Conservation (phyloP, 202 grass and related monocot species). For the Tripidium arundinaceum region DNA sequence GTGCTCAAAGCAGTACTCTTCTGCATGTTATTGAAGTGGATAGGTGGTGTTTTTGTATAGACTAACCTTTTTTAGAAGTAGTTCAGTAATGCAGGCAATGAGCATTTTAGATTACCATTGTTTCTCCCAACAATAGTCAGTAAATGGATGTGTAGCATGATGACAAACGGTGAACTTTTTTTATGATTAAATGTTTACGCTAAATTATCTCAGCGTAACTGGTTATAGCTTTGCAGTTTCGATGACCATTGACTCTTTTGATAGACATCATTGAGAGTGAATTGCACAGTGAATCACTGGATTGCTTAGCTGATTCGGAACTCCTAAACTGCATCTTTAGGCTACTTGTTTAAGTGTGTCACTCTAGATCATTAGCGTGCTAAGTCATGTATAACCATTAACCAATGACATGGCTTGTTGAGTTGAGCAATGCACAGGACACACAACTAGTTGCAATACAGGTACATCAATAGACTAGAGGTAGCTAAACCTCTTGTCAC, state of each 20-base stretch:
- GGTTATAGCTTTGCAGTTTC: constrained; percentile 1
- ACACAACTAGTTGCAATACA: neutral
- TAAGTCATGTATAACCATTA: neutral
- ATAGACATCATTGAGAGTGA: neutral
- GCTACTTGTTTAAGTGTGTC: neutral
- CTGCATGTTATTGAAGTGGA: constrained; percentile 21
- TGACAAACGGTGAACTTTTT: neutral
- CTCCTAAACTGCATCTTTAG: neutral
- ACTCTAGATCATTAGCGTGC: neutral
- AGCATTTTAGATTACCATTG: constrained; percentile 12
- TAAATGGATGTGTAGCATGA: neutral
- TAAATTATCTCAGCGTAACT: neutral
- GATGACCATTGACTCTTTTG: neutral
- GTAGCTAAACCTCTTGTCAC: neutral
- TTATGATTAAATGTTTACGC: neutral
- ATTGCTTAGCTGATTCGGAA: neutral
- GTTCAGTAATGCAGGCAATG: neutral
- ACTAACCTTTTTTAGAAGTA: constrained; percentile 14
- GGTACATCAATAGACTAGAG: neutral
- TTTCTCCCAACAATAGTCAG: neutral
- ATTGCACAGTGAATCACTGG: neutral
- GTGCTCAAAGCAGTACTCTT: constrained; percentile 11
- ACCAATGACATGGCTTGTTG: neutral
- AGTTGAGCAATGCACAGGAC: neutral
- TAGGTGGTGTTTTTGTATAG: neutral